Evolutionary conservation across 2,329 filamentous ascomycete genomes (phyloP), one percentile per base, ranked within the genome.

Genomic region (Colletotrichum sidae): DNA sequence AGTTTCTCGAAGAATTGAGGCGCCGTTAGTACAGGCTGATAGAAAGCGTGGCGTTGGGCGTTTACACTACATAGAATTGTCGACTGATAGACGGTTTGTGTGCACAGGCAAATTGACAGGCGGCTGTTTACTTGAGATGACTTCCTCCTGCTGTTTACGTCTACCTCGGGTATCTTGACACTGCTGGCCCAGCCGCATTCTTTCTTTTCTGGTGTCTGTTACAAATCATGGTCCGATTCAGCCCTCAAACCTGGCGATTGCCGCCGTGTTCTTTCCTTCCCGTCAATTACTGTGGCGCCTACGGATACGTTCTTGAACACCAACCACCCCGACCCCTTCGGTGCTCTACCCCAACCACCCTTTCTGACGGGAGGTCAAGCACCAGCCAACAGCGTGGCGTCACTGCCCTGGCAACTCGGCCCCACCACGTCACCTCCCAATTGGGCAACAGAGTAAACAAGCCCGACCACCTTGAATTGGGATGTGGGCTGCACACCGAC

Each of bases 401-500:
- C 62, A 65, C 62, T 66, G 67, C 59, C 62, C 67, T 17, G 61
- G 67, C 67, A 69, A 69, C 67, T 60, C 54, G 52, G 61, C 61
- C 65, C 67, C 67, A 68, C 67, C 52, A 58, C 15, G 8, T 47
- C 13, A 50, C 39, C 12, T 55, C 67, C 62, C 54, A 65, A 69
- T 69, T 53, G 54, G 67, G 65, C 55, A 69, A 68, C 51, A 47
- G 8, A 69, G 65, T 69, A 69, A 69, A 69, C 67, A 69, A 60
- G 56, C 52, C 61, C 67, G 54, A 64, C 64, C 54, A 50, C 64
- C 54, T 55, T 52, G 47, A 33, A 50, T 63, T 67, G 67, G 55
- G 55, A 69, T 69, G 67, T 69, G 67, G 67, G 61, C 65, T 55
- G 53, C 53, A 41, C 65, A 68, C 62, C 77, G 77, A 64, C 75